Evolutionary conservation across 805 yeast genomes (phyloP).

Genomic region (Monosporozyma aerobia): DNA sequence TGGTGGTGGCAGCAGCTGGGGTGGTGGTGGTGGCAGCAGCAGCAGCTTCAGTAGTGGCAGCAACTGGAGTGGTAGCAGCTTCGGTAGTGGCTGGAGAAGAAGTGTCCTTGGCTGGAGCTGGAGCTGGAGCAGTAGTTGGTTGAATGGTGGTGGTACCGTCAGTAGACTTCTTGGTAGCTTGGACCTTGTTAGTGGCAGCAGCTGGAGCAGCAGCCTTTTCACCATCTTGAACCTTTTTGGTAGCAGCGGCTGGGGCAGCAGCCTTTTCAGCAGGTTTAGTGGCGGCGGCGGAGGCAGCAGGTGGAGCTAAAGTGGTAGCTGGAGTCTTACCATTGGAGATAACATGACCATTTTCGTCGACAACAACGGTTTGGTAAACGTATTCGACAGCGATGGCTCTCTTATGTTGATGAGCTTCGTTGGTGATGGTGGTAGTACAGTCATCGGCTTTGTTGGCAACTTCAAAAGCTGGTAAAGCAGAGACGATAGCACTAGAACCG

Average conservation of each 20-base stretch:
- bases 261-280: background rate
- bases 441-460: slow-evolving; percentile 9
- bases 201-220: slow-evolving; percentile 4
- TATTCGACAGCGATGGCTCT: slow-evolving; percentile 45
- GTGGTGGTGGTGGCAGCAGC: background rate
- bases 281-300: slow-evolving; percentile 3
- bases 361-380: slow-evolving; percentile 47
- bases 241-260: background rate
- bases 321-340: background rate
- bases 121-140: slow-evolving; percentile 1
- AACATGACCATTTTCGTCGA: slow-evolving; percentile 30
- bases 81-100: too few species aligned
- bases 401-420: slow-evolving; percentile 39
- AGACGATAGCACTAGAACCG: slow-evolving; percentile 25
- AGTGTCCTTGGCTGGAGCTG: too few species aligned
- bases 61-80: background rate
- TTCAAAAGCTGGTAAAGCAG: slow-evolving; percentile 19
- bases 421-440: slow-evolving; percentile 23
- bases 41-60: slow-evolving; percentile 1
- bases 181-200: slow-evolving; percentile 1
- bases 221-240: background rate
- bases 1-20: background rate
- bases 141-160: slow-evolving; percentile 11
- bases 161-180: too few species aligned
- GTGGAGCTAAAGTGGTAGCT: slow-evolving; percentile 1